phyloP scores from a whole-genome alignment of 2,329 filamentous ascomycete species.

The Fusarium nygamai region DNA sequence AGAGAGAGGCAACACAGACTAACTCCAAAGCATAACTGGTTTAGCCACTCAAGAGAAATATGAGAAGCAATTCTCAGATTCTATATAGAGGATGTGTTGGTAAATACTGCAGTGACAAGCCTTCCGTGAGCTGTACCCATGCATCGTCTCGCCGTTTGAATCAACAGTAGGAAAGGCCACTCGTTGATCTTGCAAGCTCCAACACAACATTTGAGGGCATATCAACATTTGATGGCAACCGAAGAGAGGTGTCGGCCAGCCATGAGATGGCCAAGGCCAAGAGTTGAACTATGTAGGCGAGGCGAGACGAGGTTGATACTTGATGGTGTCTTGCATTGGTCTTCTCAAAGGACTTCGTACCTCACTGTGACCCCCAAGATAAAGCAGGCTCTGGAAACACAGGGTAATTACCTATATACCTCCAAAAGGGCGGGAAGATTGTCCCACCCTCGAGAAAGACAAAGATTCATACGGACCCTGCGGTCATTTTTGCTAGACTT shows the following conservation, averaged over 20 bases:
- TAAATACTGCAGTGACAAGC: neutral
- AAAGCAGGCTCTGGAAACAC: neutral
- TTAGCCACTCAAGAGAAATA: neutral
- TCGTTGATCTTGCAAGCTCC: neutral
- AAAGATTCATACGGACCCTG: no score
- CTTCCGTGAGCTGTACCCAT: neutral
- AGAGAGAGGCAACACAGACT: neutral
- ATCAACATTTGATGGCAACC: no score
- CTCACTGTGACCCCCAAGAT: neutral
- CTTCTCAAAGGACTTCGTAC: neutral
- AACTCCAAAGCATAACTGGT: neutral
- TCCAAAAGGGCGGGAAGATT: neutral
- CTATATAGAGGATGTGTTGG: neutral
- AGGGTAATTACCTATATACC: neutral
- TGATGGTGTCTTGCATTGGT: neutral
- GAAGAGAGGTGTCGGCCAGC: neutral
- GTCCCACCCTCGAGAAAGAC: neutral
- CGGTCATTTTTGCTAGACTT: neutral
- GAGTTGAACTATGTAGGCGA: neutral
- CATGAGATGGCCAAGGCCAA: neutral
- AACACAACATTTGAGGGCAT: neutral
- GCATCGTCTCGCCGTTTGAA: neutral
- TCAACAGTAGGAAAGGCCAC: neutral
- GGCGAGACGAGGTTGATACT: neutral
- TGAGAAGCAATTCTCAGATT: neutral